Base-by-base conservation (phyloP, 2,329 filamentous ascomycete genomes). In the Clonostachys byssicola region DNA sequence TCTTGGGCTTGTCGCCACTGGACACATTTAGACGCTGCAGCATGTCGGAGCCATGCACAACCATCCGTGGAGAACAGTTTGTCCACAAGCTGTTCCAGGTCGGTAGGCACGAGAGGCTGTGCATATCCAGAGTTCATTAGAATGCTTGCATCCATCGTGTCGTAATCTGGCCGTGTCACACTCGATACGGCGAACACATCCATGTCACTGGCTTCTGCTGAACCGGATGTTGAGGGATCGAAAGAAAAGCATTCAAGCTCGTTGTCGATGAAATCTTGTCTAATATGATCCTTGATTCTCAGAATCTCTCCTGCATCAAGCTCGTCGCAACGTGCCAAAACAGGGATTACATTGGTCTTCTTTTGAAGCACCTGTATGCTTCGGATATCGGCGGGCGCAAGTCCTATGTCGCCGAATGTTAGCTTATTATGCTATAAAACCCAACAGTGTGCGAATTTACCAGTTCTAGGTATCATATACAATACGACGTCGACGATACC, bases 41-140 rank as follows among this genome's bases (percentile, higher is more conserved):
- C 79, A 63, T 97, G 86, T 30, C 92, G 84, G 45, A 97, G 76
- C 76, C 89, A 92, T 5, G 88, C 78, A 36, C 91, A 80, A 35
- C 88, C 91, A 42, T 92, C 85, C 5, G 79, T 77, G 42, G 90
- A 85, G 56, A 97, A 92, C 1, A 96, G 71, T 16, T 81, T 80
- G 9, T 82, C 72, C n/a, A 95, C 79, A 2, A 97, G 73, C 9
- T 70, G 65, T 6, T 65, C 59, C 3, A 97, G 78, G 40, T 97
- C 92, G 9, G 90, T 94, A 1, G 80, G 67, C 4, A 88, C 68
- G 5, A 96, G 74, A 1, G 92, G 92, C 51, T 89, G 86, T 13
- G 94, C 73, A 60, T 96, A 97, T 57, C 94, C 88, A 1, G 92
- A 86, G 47, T 85, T 91, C 92, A 97, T 97, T 16, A 97, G 77